Conservation (phyloP, 73 alveolate genomes). For the Paramecium primaurelia region DNA sequence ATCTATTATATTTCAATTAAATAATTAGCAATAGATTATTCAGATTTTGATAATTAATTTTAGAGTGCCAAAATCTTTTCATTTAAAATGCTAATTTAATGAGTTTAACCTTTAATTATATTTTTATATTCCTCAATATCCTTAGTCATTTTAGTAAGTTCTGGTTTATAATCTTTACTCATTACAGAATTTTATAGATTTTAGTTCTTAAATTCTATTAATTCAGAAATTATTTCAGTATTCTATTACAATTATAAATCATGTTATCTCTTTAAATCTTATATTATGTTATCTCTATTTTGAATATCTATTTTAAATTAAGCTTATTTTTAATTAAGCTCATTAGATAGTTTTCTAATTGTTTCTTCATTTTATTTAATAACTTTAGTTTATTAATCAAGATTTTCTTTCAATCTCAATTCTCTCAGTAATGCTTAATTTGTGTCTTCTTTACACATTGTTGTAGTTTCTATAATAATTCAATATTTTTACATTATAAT, state of each 20-base stretch:
- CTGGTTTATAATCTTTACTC: background rate
- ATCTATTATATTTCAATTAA: background rate
- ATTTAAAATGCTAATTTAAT: background rate
- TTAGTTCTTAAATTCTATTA: slow-evolving; percentile 11
- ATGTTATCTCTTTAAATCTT: background rate
- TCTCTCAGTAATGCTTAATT: background rate
- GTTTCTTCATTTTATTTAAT: background rate
- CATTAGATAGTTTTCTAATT: background rate
- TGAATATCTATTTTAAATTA: background rate
- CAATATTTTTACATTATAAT: background rate
- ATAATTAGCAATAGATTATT: background rate
- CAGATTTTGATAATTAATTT: background rate
- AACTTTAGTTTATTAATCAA: background rate
- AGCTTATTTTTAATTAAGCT: background rate
- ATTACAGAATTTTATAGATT: background rate
- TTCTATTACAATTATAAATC: background rate
- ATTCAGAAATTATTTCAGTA: background rate
- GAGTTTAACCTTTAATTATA: background rate
- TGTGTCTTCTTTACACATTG: background rate
- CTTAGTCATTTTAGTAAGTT: background rate
- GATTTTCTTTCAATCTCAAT: background rate
- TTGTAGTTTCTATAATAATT: background rate
- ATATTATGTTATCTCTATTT: background rate
- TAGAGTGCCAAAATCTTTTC: background rate
- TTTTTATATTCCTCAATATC: background rate